Percentiles rank a stretch among this genome's conserved stretches.
phyloP scores from a whole-genome alignment of 2,329 filamentous ascomycete genomes.

The Fusarium poae region DNA sequence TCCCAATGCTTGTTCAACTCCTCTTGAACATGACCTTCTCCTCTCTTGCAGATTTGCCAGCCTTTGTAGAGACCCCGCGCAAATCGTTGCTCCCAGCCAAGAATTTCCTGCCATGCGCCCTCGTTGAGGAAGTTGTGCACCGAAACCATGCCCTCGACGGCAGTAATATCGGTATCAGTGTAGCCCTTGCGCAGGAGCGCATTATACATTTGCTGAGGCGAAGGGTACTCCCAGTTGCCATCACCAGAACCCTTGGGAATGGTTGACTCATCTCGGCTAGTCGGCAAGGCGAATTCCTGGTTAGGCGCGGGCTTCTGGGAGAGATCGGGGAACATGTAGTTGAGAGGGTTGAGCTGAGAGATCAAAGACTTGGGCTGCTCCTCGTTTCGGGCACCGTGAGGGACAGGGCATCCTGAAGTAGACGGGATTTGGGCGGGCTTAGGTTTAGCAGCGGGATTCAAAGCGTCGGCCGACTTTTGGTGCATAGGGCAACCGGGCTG shows the following conservation, averaged over 20 bases:
- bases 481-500: conserved; percentile 71
- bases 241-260: conserved; percentile 88
- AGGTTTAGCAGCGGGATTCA: conserved; percentile 53
- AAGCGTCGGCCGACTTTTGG: conserved; percentile 64
- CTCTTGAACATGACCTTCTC: conserved; percentile 72
- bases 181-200: conserved; percentile 96
- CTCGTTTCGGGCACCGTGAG: conserved; percentile 54
- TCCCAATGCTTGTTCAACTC: conserved; percentile 65
- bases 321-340: conserved; percentile 93
- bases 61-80: conserved; percentile 77
- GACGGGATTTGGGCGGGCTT: conserved; percentile 41
- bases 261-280: conserved; percentile 84
- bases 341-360: conserved; percentile 76
- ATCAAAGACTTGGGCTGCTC: conserved; percentile 61
- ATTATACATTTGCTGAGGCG: conserved; percentile 99
- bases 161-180: conserved; percentile 91
- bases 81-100: conserved; percentile 93
- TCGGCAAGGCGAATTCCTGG: conserved; percentile 80
- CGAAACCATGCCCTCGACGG: conserved; percentile 96
- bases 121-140: conserved; percentile 99
- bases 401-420: conserved; percentile 58
- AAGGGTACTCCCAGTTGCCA: conserved; percentile 96
- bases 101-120: conserved; percentile 95
- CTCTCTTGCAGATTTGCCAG: conserved; percentile 79
- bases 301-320: conserved; percentile 82